Evolutionary conservation across 495 filamentous ascomycete species (phyloP).

Genomic region (Neurospora sp.): DNA sequence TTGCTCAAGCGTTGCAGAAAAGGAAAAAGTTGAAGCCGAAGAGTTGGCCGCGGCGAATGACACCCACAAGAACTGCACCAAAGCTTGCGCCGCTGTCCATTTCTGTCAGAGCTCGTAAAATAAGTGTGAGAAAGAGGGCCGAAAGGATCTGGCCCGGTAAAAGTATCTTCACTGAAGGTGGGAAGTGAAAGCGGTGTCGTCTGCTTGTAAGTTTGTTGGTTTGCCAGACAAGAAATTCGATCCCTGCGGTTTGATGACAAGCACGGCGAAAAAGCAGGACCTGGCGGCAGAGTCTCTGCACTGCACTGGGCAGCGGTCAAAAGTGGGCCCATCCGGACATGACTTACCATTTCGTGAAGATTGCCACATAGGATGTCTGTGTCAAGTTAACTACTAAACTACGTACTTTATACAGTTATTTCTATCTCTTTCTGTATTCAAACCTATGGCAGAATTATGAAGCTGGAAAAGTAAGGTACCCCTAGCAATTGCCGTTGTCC

Average conservation of each 20-base stretch:
- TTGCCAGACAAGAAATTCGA: neutral
- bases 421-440: neutral
- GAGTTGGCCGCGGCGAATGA: neutral
- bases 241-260: neutral
- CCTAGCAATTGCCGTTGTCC: neutral
- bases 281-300: neutral
- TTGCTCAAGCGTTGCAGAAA: neutral
- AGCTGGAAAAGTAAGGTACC: neutral
- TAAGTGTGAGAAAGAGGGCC: neutral
- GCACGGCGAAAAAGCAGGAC: neutral
- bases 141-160: neutral
- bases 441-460: neutral
- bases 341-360: neutral
- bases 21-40: neutral
- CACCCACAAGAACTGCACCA: neutral
- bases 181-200: neutral
- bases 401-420: neutral
- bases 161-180: neutral
- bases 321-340: neutral
- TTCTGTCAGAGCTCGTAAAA: neutral
- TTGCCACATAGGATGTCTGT: neutral
- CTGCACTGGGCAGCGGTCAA: neutral
- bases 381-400: neutral
- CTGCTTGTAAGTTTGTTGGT: neutral
- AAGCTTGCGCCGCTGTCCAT: slow-evolving; percentile 5